Conservation (phyloP, 192 early-diverging fungal genomes). For the Funneliformis geosporum region DNA sequence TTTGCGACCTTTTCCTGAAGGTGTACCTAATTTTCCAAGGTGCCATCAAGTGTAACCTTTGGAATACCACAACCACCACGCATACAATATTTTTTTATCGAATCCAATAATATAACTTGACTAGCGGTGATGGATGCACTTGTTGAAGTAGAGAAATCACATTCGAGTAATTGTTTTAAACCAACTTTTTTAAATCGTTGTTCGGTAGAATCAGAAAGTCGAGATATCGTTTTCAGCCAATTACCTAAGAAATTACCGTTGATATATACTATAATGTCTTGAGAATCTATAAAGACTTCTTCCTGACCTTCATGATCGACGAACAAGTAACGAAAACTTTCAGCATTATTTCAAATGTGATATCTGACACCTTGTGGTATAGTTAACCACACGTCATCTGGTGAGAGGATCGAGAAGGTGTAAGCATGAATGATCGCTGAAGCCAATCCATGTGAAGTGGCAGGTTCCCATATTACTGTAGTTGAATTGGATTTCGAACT, state of each 20-base stretch:
- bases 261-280: background rate
- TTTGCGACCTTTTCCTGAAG: slow-evolving; percentile 29
- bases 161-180: slow-evolving; percentile 9
- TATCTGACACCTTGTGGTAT: slow-evolving; percentile 21
- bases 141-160: slow-evolving; percentile 25
- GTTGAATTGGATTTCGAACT: background rate
- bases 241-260: background rate
- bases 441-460: slow-evolving; percentile 9
- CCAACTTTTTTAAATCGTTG: slow-evolving; percentile 12
- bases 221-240: background rate
- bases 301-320: slow-evolving; percentile 18
- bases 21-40: slow-evolving; percentile 13
- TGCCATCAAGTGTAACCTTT: slow-evolving; percentile 23
- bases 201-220: background rate
- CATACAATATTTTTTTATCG: slow-evolving; percentile 26
- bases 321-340: slow-evolving; percentile 19
- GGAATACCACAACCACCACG: slow-evolving; percentile 26
- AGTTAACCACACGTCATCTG: slow-evolving; percentile 32
- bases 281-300: background rate
- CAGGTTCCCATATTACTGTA: background rate
- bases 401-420: slow-evolving; percentile 18
- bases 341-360: background rate
- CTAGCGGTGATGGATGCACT: slow-evolving; percentile 18
- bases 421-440: slow-evolving; percentile 23
- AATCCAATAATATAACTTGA: slow-evolving; percentile 14